These are phyloP conservation scores for Verticillium klebahnii DNA, from an alignment of 2,329 filamentous ascomycete genomes.

Conservation along the genomic window DNA sequence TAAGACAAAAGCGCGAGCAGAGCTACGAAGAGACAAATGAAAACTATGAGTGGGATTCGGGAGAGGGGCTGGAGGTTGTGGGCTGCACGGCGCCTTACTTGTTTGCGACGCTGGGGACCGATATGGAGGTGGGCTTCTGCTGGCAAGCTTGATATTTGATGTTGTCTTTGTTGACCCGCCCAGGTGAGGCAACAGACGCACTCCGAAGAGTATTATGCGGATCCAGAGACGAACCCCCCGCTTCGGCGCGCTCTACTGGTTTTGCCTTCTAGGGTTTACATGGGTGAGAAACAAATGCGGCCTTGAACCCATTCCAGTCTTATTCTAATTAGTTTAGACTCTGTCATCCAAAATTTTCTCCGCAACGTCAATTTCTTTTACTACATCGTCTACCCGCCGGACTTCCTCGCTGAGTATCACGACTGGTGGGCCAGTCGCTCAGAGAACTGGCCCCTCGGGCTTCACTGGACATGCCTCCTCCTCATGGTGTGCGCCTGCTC, in stretches of 20 bases:
- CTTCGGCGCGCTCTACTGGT: constrained; percentile 24
- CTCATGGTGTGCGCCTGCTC: constrained; percentile 32
- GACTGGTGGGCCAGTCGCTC: constrained; percentile 26
- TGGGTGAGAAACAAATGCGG: background rate
- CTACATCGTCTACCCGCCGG: constrained; percentile 30
- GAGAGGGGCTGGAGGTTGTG: constrained; percentile 26
- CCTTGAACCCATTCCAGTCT: background rate
- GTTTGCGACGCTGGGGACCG: constrained; percentile 18
- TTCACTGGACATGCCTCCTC: constrained; percentile 33
- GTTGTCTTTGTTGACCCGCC: background rate
- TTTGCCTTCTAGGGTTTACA: constrained; percentile 18
- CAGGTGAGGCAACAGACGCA: background rate
- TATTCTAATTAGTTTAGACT: constrained; percentile 18
- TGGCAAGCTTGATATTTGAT: background rate
- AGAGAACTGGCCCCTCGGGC: constrained; percentile 10
- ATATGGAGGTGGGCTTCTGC: background rate
- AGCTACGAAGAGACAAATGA: constrained; percentile 6
- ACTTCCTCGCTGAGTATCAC: constrained; percentile 29
- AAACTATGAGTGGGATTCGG: constrained; percentile 18
- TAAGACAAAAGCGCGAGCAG: constrained; percentile 8
- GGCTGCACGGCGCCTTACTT: constrained; percentile 29
- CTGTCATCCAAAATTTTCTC: constrained; percentile 31
- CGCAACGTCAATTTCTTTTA: constrained; percentile 32
- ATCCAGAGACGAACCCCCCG: constrained; percentile 18
- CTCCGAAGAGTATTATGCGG: background rate